Evolutionary conservation across 2,329 filamentous ascomycete genomes (phyloP), one percentile per base, ranked within the genome.

Genomic region (Blastomyces silverae): DNA sequence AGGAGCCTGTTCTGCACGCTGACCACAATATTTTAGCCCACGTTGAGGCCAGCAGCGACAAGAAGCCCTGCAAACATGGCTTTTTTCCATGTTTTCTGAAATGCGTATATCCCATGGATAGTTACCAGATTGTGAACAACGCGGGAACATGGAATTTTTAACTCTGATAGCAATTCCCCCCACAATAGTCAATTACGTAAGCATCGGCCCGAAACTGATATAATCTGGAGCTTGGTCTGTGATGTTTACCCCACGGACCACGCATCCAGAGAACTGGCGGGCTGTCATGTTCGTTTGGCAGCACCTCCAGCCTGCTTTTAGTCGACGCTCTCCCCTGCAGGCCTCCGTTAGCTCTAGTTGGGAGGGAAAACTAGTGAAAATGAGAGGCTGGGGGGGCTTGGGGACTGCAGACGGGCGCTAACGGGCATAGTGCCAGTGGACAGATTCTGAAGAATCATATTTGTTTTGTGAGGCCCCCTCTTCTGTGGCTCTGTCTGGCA

Each of bases 341-440:
- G 31, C 5, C 17, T 39, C 28, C 17, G 31, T 11, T 57, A 57
- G 53, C 31, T 22, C 20, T 15, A 57, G 17, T 48, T 48, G 46
- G 17, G n/a, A n/a, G 20, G 8, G 15, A 15, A 42, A 42, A 20
- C 42, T 31, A 31, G 42, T 6, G 44, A 20, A 17, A 46, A 48
- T 22, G 46, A 20, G 46, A 48, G 46, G 46, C 46, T 48, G 42
- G 42, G 42, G 42, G 3, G 3, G n/a, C 31, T 34, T 34, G n/a
- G n/a, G n/a, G n/a, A n/a, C n/a, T n/a, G n/a, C 28, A 31, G 55
- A 20, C 55, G 34, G 31, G 55, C 55, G 55, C 55, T 57, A 57
- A 57, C 55, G 31, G 46, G 31, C 20, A 7, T 37, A 1, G 10
- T 57, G 55, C 55, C 10, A 22, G 25, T 57, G 55, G 55, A 39